A percentile compares a stretch with the other conserved stretches of the same genome.
phyloP scores from a whole-genome alignment of 1,284 basidiomycete genomes.

The Leccinum griseonigrum region DNA sequence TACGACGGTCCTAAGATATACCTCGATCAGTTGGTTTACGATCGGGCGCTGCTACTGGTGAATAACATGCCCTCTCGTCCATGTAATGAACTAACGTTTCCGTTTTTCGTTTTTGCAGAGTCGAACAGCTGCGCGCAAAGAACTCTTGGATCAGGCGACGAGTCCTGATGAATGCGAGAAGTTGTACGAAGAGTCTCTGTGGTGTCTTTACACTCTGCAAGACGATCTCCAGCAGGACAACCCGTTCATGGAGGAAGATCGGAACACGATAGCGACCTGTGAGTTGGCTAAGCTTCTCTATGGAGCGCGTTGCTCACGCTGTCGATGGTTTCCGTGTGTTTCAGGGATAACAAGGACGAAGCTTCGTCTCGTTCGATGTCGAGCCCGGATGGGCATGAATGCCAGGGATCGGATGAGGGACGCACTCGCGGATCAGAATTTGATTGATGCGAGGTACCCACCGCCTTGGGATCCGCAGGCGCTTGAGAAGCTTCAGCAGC shows the following conservation, averaged over 20 bases:
- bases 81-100: neutral
- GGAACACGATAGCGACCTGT: constrained; percentile 80
- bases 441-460: constrained; percentile 69
- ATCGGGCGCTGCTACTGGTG: constrained; percentile 70
- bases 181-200: constrained; percentile 92
- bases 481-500: constrained; percentile 25
- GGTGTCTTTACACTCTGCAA: constrained; percentile 88
- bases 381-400: constrained; percentile 69
- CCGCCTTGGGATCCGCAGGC: constrained; percentile 68
- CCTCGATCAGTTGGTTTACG: constrained; percentile 80
- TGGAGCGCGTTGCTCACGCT: neutral
- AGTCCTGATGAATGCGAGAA: constrained; percentile 84
- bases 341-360: constrained; percentile 83
- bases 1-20: constrained; percentile 72
- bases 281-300: constrained; percentile 28
- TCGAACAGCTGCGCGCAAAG: constrained; percentile 87
- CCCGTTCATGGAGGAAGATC: constrained; percentile 83
- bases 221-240: constrained; percentile 88
- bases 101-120: constrained; percentile 55
- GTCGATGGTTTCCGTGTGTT: neutral
- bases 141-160: constrained; percentile 79
- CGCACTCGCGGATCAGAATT: constrained; percentile 69
- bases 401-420: constrained; percentile 66
- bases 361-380: constrained; percentile 68
- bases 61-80: constrained; percentile 24